A percentile compares a stretch with the other conserved stretches of the same genome.
Conservation (phyloP, 2,329 filamentous ascomycete species). For the Aspergillus bombycis region DNA sequence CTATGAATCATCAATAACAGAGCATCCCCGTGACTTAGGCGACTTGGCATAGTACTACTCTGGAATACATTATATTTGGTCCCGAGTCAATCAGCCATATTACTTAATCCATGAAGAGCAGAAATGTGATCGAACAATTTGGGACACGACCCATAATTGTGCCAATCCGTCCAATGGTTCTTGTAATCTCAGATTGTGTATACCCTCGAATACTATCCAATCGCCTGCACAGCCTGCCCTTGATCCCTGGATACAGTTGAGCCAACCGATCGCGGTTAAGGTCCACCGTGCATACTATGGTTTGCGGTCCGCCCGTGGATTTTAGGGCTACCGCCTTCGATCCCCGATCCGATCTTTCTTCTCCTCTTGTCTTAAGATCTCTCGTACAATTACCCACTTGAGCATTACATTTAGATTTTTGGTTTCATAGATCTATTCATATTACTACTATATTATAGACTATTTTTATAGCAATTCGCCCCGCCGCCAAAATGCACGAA, state of each 20-base stretch:
- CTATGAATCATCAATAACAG: not conserved
- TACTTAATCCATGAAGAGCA: not conserved
- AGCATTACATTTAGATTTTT: not conserved
- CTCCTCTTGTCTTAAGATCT: constrained; percentile 2
- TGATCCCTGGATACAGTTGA: not conserved
- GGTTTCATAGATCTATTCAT: not conserved
- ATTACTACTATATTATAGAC: not conserved
- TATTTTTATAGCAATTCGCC: not conserved
- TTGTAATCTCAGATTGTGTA: not conserved
- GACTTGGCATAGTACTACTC: not conserved
- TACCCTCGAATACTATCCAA: not conserved
- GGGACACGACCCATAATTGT: not conserved
- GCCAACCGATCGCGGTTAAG: not conserved
- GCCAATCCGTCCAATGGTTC: not conserved
- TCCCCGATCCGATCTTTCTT: constrained; percentile 14
- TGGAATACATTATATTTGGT: too few relatives aligned
- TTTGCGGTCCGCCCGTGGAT: constrained; percentile 7
- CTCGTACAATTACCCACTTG: not conserved
- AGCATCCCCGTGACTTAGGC: not conserved
- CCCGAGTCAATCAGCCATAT: not conserved
- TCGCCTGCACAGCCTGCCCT: not conserved
- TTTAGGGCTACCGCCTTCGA: constrained; percentile 14
- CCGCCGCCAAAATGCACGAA: constrained; percentile 39
- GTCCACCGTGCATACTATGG: not conserved
- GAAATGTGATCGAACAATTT: not conserved